A percentile compares a stretch with the other conserved stretches of the same genome.
Evolutionary conservation across 2,329 filamentous ascomycete genomes (phyloP).

Genomic region (Camillea tinctor): DNA sequence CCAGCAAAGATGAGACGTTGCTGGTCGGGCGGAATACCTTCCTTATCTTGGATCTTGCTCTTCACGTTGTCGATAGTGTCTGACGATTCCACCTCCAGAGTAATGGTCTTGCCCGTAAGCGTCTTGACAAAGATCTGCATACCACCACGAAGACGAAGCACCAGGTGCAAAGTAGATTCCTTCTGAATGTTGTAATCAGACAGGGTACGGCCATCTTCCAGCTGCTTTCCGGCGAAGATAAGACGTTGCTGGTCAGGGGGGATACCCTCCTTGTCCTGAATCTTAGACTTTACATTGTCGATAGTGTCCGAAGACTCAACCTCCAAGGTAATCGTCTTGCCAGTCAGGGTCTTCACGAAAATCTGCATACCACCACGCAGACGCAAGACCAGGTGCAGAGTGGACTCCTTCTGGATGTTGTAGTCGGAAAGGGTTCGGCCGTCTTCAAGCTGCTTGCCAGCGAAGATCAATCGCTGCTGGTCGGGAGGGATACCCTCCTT

Average conservation of each 20-base stretch:
- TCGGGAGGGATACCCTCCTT: constrained; percentile 97
- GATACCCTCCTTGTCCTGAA: constrained; percentile 90
- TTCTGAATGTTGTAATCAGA: constrained; percentile 98
- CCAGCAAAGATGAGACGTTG: constrained; percentile 70
- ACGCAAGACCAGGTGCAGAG: constrained; percentile 81
- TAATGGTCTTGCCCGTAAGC: constrained; percentile 68
- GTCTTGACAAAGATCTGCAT: constrained; percentile 77
- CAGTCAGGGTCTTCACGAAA: constrained; percentile 83
- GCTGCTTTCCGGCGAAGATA: constrained; percentile 91
- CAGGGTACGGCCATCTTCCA: constrained; percentile 88
- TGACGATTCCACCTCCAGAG: constrained; percentile 64
- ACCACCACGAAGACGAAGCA: constrained; percentile 78
- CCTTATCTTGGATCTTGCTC: constrained; percentile 70
- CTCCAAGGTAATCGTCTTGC: constrained; percentile 92
- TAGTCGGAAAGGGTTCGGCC: constrained; percentile 88
- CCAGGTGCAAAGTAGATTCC: constrained; percentile 78
- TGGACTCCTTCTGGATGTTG: constrained; percentile 94
- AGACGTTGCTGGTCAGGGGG: constrained; percentile 92
- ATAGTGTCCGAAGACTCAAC: constrained; percentile 89
- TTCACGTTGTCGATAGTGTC: constrained; percentile 73
- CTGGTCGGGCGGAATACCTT: constrained; percentile 69
- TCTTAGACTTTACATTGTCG: constrained; percentile 93
- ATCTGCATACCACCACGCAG: constrained; percentile 90
- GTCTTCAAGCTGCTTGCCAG: constrained; percentile 94
- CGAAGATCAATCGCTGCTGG: constrained; percentile 94